Conservation (phyloP, 169 alveolate genomes). For the Prorocentrum cordatum region DNA sequence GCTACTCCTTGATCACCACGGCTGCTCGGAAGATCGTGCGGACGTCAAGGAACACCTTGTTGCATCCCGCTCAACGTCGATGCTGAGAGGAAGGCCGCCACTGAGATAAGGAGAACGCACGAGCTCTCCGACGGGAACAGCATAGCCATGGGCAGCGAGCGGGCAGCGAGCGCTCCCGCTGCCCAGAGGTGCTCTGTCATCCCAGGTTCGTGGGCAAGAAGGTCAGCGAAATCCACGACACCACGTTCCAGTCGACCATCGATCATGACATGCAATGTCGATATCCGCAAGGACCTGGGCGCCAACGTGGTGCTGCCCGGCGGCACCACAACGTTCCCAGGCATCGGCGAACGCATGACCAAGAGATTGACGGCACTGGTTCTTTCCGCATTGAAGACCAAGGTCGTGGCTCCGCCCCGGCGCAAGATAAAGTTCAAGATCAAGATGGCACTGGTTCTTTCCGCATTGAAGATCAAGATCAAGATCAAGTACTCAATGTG, state of each 20-base stretch:
- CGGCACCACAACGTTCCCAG: conserved; percentile 94
- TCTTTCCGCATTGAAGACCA: conserved; percentile 93
- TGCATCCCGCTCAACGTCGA: conserved; percentile 90
- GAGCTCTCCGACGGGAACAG: conserved; percentile 93
- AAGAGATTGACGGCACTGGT: conserved; percentile 92
- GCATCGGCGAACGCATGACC: conserved; percentile 91
- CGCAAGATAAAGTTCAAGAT: conserved; percentile 91
- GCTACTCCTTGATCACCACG: conserved; percentile 86
- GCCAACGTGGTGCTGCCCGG: conserved; percentile 79
- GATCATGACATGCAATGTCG: conserved; percentile 94
- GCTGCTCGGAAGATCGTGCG: conserved; percentile 93
- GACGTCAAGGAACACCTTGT: conserved; percentile 91
- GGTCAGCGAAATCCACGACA: conserved; percentile 89
- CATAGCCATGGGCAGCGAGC: conserved; percentile 87
- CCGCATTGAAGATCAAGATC: too few species aligned
- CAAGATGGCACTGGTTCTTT: too few species aligned
- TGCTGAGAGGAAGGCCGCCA: conserved; percentile 83
- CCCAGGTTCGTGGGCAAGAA: conserved; percentile 89
- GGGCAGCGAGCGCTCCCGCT: too few species aligned
- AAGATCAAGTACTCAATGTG: too few species aligned
- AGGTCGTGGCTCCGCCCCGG: conserved; percentile 97
- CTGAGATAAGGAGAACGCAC: conserved; percentile 85
- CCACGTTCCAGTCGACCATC: conserved; percentile 93
- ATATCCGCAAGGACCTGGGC: conserved; percentile 90
- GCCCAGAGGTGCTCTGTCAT: conserved; percentile 93